Evolutionary conservation across 179 eudicot species (phyloP).

Genomic region (Drosera spatulata): DNA sequence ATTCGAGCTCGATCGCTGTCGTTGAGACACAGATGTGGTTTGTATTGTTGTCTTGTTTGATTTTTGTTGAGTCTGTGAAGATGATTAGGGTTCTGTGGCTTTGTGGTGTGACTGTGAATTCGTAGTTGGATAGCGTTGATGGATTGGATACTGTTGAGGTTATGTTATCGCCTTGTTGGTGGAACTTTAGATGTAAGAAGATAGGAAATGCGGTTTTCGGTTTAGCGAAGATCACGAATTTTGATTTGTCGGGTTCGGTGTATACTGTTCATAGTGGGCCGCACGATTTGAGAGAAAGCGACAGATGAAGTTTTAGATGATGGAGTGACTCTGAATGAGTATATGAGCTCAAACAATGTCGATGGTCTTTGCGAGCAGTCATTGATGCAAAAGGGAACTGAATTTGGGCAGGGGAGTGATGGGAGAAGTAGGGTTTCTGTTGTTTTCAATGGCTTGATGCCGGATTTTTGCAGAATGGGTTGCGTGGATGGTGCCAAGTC

Average conservation of each 20-base stretch:
- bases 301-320: slow-evolving; percentile 35
- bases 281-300: slow-evolving; percentile 55
- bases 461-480: slow-evolving; percentile 57
- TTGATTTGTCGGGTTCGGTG: slow-evolving; percentile 51
- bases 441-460: slow-evolving; percentile 62
- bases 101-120: too few species aligned
- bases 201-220: slow-evolving; percentile 57
- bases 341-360: slow-evolving; percentile 54
- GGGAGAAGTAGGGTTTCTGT: slow-evolving; percentile 17
- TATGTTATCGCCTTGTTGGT: slow-evolving; percentile 52
- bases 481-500: slow-evolving; percentile 51
- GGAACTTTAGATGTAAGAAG: slow-evolving; percentile 48
- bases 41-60: too few species aligned
- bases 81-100: too few species aligned
- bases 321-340: slow-evolving; percentile 31
- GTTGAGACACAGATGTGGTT: too few species aligned
- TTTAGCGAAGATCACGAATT: slow-evolving; percentile 65
- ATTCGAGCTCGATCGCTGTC: too few species aligned
- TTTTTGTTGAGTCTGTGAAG: too few species aligned
- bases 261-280: slow-evolving; percentile 64
- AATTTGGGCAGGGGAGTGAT: slow-evolving; percentile 31
- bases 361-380: slow-evolving; percentile 76
- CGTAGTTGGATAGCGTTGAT: too few species aligned
- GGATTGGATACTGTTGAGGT: slow-evolving; percentile 42
- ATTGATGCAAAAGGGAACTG: slow-evolving; percentile 51